Base-by-base conservation (phyloP, 345 rosid species). In the Acer campestre region DNA sequence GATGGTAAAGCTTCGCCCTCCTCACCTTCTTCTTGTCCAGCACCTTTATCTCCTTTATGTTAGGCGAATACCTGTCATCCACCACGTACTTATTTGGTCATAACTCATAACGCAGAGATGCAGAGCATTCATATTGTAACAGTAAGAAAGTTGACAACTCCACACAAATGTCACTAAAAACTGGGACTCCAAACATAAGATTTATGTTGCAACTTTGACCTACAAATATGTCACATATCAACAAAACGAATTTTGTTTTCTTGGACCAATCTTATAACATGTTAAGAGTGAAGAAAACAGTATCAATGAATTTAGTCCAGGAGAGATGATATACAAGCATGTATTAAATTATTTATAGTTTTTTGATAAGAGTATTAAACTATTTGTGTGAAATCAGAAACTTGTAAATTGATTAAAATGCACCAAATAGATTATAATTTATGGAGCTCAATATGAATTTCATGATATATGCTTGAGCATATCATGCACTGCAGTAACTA, bases 1-100 rank as follows among this genome's bases (percentile, higher is more conserved):
- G 92, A 86, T 94, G 88, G 81, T 97, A 97, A 67, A 94, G 97
- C 88, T 94, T 93, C 35, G 98, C 99, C 88, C 99, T 92, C 81
- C 95, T 88, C 82, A 91, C 98, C 80, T 82, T 94, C 86, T 90
- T 94, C 98, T 90, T 94, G 84, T 91, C 98, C 89, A 94, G 83
- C 85, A 91, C 94, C 90, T 90, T 91, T 49, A 94, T 91, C 90
- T 91, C 98, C 92, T 88, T 92, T 73, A 92, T 89, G 84, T 94
- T 96, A 58, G 99, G 99, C 0, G 98, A 94, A 75, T 94, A 94
- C 93, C 99, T 91, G 88, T 76, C 79, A 85, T 76, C 77, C 70
- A 76, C 20, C 78, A 75, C 16, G 58, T 25, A 65, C 22, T 80
- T 75, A 42, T 72, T 80, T 61, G 70, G 49, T 73, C 70, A 74